These are phyloP conservation scores for Tuber indicum DNA, from an alignment of 495 filamentous ascomycete species.

Conservation along the genomic window DNA sequence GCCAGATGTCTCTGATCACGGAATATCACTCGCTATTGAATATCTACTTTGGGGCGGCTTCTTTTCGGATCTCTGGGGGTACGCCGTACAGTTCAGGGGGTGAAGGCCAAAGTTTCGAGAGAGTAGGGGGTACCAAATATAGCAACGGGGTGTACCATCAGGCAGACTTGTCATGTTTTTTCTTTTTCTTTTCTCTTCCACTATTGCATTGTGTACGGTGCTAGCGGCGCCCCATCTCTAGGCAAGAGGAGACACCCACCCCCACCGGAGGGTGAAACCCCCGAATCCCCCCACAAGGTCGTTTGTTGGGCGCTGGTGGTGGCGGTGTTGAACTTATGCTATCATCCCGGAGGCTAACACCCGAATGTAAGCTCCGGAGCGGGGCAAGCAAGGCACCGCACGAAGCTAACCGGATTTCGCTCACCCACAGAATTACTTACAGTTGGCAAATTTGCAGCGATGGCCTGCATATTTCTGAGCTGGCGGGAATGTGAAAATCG, in stretches of 20 bases:
- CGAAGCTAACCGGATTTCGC: not conserved
- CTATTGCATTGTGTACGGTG: not conserved
- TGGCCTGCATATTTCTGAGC: not conserved
- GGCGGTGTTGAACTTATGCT: too few species aligned
- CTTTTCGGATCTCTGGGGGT: not conserved
- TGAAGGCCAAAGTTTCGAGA: not conserved
- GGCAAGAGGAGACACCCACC: too few species aligned
- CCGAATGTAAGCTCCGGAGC: not conserved
- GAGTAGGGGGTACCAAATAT: not conserved
- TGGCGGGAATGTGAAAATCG: not conserved
- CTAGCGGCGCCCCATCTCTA: not conserved
- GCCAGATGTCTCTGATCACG: not conserved
- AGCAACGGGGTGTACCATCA: not conserved
- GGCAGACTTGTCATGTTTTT: too few species aligned
- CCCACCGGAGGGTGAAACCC: not conserved
- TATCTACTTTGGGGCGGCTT: not conserved
- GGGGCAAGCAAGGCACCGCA: not conserved
- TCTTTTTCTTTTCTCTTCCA: too few species aligned
- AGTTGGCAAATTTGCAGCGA: not conserved
- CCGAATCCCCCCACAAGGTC: not conserved
- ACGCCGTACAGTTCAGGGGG: not conserved
- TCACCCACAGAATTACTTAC: not conserved
- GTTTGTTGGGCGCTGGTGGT: not conserved
- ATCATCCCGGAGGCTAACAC: too few species aligned
- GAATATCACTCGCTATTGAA: constrained; percentile 8